Evolutionary conservation across 768 basidiomycete species (phyloP).

Genomic region (Rhodotorula paludigena): DNA sequence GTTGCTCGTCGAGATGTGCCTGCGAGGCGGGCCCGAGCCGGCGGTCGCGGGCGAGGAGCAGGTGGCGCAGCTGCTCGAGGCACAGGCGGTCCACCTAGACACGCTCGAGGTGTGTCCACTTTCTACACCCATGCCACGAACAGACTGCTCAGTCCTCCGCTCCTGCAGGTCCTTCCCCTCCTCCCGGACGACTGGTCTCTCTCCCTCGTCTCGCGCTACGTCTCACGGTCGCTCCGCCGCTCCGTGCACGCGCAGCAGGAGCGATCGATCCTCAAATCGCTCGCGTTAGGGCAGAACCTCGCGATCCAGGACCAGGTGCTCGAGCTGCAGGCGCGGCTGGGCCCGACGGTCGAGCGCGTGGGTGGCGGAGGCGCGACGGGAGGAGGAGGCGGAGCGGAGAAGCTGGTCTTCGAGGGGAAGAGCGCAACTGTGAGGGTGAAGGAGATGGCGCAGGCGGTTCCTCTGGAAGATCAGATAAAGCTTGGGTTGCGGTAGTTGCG

Average conservation of each 20-base stretch:
- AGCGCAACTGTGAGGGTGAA: neutral
- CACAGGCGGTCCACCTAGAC: slow-evolving; percentile 28
- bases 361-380: neutral
- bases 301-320: slow-evolving; percentile 9
- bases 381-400: neutral
- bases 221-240: slow-evolving; percentile 19
- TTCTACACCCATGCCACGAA: neutral
- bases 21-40: too few relatives aligned
- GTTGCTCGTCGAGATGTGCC: slow-evolving; percentile 33
- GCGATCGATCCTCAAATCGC: slow-evolving; percentile 19
- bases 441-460: neutral
- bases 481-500: too few relatives aligned
- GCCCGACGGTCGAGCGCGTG: neutral
- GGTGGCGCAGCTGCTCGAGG: slow-evolving; percentile 17
- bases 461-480: neutral
- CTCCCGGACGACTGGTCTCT: slow-evolving; percentile 8
- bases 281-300: slow-evolving; percentile 27
- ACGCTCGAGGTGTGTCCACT: slow-evolving; percentile 14
- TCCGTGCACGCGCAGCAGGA: slow-evolving; percentile 22
- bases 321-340: neutral
- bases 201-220: slow-evolving; percentile 7
- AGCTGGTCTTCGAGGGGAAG: neutral
- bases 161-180: slow-evolving; percentile 3
- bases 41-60: neutral
- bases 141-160: neutral